These are phyloP conservation scores for Phaeosphaeriaceae sp. DNA, from an alignment of 2,329 filamentous ascomycete genomes.

Conservation along the genomic window DNA sequence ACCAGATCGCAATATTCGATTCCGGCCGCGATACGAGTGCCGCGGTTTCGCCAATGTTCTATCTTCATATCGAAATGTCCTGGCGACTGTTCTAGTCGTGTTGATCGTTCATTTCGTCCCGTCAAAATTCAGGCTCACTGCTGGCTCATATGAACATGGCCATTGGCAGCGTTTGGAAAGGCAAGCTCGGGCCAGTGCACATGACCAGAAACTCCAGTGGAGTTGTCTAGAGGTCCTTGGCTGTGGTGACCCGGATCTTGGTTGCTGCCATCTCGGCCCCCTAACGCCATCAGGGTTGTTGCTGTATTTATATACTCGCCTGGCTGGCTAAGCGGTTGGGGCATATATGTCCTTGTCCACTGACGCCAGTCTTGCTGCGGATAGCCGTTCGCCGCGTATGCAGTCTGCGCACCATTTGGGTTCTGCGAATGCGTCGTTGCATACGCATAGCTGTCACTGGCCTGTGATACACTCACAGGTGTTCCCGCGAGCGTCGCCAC, in stretches of 20 bases:
- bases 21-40: conserved; percentile 1
- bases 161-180: conserved; percentile 32
- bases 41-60: not conserved
- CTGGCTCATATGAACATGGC: conserved; percentile 25
- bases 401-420: conserved; percentile 20
- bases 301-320: conserved; percentile 49
- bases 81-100: not conserved
- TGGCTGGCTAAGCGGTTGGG: conserved; percentile 26
- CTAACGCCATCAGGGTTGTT: conserved; percentile 49
- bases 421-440: conserved; percentile 32
- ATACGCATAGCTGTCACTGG: conserved; percentile 29
- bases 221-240: conserved; percentile 26
- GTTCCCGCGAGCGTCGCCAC: conserved; percentile 38
- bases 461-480: conserved; percentile 29
- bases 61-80: not conserved
- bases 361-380: conserved; percentile 45
- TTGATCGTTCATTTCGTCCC: not conserved
- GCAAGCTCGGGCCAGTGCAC: conserved; percentile 43
- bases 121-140: conserved; percentile 10
- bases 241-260: conserved; percentile 28
- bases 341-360: conserved; percentile 44
- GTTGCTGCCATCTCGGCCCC: conserved; percentile 36
- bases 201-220: conserved; percentile 24
- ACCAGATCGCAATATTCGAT: conserved; percentile 5
- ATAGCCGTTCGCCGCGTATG: conserved; percentile 36